Evolutionary conservation across 176 grass and related monocot species (phyloP), one percentile per base, ranked within the genome.

Genomic region (Eragrostis nindensis): DNA sequence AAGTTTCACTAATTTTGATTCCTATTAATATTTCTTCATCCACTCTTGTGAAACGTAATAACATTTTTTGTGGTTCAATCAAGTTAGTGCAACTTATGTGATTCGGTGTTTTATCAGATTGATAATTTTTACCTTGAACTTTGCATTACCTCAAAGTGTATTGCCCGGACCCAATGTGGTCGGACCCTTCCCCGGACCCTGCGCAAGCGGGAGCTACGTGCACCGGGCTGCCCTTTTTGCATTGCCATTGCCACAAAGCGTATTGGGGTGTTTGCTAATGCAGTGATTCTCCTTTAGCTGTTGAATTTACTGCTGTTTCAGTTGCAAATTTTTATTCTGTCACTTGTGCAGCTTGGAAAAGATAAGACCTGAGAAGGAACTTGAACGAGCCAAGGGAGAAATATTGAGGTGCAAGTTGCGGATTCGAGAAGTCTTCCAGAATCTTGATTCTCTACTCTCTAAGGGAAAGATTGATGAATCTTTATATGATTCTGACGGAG

Each of bases 311-410:
- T 53, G 14, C 24, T 57, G 16, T 38, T 19, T 66, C 10, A 66
- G 14, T 73, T 66, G 32, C 24, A 87, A 52, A 27, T 74, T 36
- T 36, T 1, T 36, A 36, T 36, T 36, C 57, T 40, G 9, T 76
- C 61, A 49, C 41, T 84, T 36, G 42, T 87, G 70, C 80, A 98
- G 95, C 76, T 92, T 91, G 86, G 95, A 98, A 78, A 98, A 92
- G 85, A 75, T 98, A 74, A 94, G 90, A 87, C 92, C 95, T 72
- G 95, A 98, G 82, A 98, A 98, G 86, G 95, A 94, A 73, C 89
- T 98, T 84, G 92, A 98, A 69, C 87, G 90, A 82, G 95, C 95
- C 39, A 94, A 97, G 40, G 83, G 60, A 32, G 82, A 94, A 90
- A 97, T 97, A 38, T 64, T 97, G 68, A 75, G 75, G 45, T 92